A percentile compares a stretch with the other conserved stretches of the same genome.
Conservation (phyloP, 2,329 filamentous ascomycete species). For the Epichloe elymi region DNA sequence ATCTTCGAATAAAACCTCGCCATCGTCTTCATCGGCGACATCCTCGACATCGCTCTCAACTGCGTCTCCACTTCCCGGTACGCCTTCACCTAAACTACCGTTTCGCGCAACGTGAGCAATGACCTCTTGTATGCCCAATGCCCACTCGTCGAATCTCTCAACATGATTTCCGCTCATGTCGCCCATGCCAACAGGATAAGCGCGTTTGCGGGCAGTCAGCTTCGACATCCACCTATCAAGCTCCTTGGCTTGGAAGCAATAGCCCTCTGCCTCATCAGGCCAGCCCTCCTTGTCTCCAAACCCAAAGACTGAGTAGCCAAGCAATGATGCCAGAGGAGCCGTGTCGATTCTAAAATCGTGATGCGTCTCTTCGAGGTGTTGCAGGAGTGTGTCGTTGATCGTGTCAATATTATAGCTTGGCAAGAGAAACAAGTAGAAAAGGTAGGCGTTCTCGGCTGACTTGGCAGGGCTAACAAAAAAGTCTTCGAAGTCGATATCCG, state of each 20-base stretch:
- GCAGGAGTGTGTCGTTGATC: conserved; percentile 74
- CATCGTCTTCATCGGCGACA: conserved; percentile 44
- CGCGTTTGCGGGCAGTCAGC: conserved; percentile 71
- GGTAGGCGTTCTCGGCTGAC: conserved; percentile 37
- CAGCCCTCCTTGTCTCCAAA: conserved; percentile 86
- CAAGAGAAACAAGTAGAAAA: conserved; percentile 73
- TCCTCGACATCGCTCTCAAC: conserved; percentile 75
- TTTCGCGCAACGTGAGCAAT: conserved; percentile 50
- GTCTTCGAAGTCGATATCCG: conserved; percentile 84
- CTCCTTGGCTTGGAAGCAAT: conserved; percentile 83
- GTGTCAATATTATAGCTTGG: conserved; percentile 95
- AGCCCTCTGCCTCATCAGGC: conserved; percentile 82
- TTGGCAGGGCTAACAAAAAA: conserved; percentile 80
- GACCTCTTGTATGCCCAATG: conserved; percentile 57
- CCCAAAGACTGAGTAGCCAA: conserved; percentile 89
- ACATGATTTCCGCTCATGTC: conserved; percentile 67
- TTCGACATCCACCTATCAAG: conserved; percentile 97
- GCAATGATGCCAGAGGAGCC: conserved; percentile 58
- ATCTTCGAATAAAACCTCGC: conserved; percentile 32
- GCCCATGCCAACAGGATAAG: conserved; percentile 78
- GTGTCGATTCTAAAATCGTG: conserved; percentile 96
- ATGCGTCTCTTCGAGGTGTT: conserved; percentile 82
- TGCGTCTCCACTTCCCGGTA: conserved; percentile 69
- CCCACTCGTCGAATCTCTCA: conserved; percentile 63
- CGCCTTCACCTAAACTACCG: conserved; percentile 47